phyloP scores from a whole-genome alignment of 1,284 basidiomycete species.

The Trichosporon asahii region DNA sequence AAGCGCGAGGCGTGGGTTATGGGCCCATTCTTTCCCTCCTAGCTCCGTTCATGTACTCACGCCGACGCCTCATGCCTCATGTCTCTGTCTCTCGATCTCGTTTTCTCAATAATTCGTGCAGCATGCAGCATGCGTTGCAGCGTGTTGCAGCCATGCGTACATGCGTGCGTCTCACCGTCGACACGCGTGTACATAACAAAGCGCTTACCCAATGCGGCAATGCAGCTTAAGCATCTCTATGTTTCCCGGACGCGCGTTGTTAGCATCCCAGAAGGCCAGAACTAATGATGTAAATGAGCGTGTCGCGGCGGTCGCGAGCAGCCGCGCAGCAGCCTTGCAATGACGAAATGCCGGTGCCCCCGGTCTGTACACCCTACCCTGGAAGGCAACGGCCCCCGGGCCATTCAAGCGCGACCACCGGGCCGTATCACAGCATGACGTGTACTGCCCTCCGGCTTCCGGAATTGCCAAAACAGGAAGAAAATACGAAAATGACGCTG shows the following conservation, averaged over 20 bases:
- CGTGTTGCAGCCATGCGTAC: not conserved
- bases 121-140: not conserved
- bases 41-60: not conserved
- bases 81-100: not conserved
- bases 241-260: not conserved
- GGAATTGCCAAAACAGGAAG: conserved; percentile 4
- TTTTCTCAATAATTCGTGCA: not conserved
- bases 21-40: not conserved
- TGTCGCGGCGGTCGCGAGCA: too few species aligned
- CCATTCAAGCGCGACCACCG: not conserved
- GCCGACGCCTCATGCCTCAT: not conserved
- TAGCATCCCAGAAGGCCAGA: too few species aligned
- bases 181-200: not conserved
- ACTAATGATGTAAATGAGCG: not conserved
- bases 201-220: not conserved
- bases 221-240: not conserved
- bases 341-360: not conserved
- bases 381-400: not conserved
- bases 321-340: too few species aligned
- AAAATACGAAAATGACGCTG: conserved; percentile 9
- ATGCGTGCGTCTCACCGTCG: too few species aligned
- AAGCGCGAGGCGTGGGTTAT: not conserved
- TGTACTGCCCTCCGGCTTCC: not conserved
- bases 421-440: conserved; percentile 2
- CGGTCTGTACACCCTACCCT: too few species aligned